Conservation (phyloP, 2,329 filamentous ascomycete species). For the Purpureocillium lavendulum region DNA sequence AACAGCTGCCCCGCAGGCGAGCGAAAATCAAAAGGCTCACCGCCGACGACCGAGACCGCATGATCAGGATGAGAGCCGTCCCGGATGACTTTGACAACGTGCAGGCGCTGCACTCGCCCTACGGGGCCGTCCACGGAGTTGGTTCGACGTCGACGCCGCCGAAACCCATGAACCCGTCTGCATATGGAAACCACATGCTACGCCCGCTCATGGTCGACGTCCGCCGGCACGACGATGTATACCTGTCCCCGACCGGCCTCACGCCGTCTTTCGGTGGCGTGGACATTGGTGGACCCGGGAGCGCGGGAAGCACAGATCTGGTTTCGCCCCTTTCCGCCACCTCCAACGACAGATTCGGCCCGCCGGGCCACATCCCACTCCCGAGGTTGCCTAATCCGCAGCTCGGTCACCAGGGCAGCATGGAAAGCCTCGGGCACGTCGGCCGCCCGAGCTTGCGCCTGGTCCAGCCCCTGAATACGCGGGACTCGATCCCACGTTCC, state of each 20-base stretch:
- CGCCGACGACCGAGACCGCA: slow-evolving; percentile 60
- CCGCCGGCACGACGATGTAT: slow-evolving; percentile 54
- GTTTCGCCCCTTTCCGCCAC: slow-evolving; percentile 49
- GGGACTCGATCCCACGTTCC: slow-evolving; percentile 48
- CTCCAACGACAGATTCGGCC: slow-evolving; percentile 42
- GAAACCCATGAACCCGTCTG: slow-evolving; percentile 33
- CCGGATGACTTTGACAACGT: slow-evolving; percentile 65
- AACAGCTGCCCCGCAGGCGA: slow-evolving; percentile 35
- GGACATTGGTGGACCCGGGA: slow-evolving; percentile 48
- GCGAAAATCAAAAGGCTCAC: slow-evolving; percentile 66
- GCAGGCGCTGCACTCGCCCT: slow-evolving; percentile 59
- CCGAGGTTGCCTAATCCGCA: slow-evolving; percentile 32
- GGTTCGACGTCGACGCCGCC: slow-evolving; percentile 38
- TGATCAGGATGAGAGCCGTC: slow-evolving; percentile 65
- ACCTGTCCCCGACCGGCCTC: slow-evolving; percentile 58
- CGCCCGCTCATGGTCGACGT: slow-evolving; percentile 63
- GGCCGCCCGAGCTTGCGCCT: slow-evolving; percentile 39
- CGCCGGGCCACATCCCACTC: slow-evolving; percentile 31
- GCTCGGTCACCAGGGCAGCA: slow-evolving; percentile 20
- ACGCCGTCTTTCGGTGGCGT: slow-evolving; percentile 61
- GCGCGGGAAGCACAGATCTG: slow-evolving; percentile 44
- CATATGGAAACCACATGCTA: slow-evolving; percentile 53
- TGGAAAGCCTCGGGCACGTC: slow-evolving; percentile 22
- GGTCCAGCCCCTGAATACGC: slow-evolving; percentile 49
- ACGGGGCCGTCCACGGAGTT: slow-evolving; percentile 50